These are phyloP conservation scores for Stentor coeruleus DNA, from an alignment of 73 alveolate genomes.

Conservation along the genomic window DNA sequence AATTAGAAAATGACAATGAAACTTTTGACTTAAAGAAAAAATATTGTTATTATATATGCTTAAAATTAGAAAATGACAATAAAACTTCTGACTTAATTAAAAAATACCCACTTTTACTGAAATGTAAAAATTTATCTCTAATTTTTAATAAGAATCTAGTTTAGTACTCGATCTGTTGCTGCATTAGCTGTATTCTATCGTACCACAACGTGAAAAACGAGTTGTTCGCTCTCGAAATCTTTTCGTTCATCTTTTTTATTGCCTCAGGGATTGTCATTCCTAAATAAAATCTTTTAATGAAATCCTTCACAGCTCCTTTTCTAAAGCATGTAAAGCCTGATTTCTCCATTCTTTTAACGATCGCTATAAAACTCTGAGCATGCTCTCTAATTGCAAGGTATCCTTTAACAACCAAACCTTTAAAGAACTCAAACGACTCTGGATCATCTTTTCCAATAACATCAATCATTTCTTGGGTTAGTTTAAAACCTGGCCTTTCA, in stretches of 20 bases:
- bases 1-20: too few species aligned
- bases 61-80: too few species aligned
- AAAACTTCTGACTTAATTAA: too few species aligned
- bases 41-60: too few species aligned
- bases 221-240: conserved; percentile 15
- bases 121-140: too few species aligned
- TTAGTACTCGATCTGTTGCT: conserved; percentile 24
- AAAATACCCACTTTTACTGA: too few species aligned
- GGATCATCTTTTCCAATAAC: conserved; percentile 83
- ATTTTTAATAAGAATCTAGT: background rate
- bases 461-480: conserved; percentile 89
- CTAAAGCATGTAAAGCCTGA: conserved; percentile 25
- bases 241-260: conserved; percentile 1
- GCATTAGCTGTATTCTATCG: conserved; percentile 22
- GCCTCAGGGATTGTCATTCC: background rate
- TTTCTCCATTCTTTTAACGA: conserved; percentile 47
- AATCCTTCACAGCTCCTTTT: background rate
- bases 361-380: conserved; percentile 51
- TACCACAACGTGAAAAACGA: conserved; percentile 22
- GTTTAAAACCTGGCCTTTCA: conserved; percentile 94
- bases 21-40: too few species aligned
- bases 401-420: conserved; percentile 53
- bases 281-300: conserved; percentile 17
- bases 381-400: conserved; percentile 50
- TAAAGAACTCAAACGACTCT: conserved; percentile 41